A percentile compares a stretch with the other conserved stretches of the same genome.
phyloP scores from a whole-genome alignment of 73 alveolate species.

The Symbiodinium pilosum region DNA sequence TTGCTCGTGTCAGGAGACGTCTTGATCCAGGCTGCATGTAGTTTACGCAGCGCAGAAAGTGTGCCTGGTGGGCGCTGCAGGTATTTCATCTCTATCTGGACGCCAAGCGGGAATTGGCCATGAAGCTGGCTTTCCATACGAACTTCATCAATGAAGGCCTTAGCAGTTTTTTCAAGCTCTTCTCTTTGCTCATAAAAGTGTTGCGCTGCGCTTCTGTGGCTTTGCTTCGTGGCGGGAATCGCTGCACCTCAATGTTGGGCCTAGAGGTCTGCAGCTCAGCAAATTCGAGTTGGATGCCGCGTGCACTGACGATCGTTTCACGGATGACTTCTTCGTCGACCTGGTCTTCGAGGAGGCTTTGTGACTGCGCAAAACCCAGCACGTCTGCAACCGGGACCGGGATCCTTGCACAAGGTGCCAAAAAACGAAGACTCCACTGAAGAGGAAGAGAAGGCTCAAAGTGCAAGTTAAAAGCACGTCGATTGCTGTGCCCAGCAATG shows the following conservation, averaged over 20 bases:
- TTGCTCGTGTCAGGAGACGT: background rate
- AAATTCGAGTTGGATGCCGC: background rate
- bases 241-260: too few species aligned
- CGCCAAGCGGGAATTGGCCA: background rate
- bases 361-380: background rate
- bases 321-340: slow-evolving; percentile 27
- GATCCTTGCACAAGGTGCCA: background rate
- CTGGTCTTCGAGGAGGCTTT: slow-evolving; percentile 15
- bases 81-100: background rate
- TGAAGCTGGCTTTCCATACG: slow-evolving; percentile 26
- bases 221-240: too few species aligned
- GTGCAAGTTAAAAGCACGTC: too few species aligned
- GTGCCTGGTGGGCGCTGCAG: background rate
- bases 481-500: background rate
- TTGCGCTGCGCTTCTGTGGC: too few species aligned
- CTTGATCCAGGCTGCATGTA: background rate
- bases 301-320: background rate
- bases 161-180: too few species aligned
- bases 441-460: slow-evolving; percentile 7
- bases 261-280: slow-evolving; percentile 19
- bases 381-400: background rate
- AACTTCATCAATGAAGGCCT: slow-evolving; percentile 9
- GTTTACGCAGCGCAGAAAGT: background rate
- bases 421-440: slow-evolving; percentile 12
- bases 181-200: too few species aligned